These are phyloP conservation scores for Solanum tarapatanum DNA, from an alignment of 257 asterid species.

Conservation along the genomic window DNA sequence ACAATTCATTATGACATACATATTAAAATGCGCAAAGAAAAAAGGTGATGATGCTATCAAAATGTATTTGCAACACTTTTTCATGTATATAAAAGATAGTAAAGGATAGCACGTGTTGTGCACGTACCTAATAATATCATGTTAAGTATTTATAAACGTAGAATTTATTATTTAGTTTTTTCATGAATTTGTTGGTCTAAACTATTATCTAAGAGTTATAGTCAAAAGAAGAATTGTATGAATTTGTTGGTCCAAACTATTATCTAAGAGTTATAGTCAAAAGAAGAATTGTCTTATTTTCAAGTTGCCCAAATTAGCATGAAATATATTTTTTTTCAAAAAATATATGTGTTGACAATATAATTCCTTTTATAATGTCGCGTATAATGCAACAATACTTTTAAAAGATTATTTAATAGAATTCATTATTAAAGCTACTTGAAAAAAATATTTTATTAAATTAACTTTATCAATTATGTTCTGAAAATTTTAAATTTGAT, in stretches of 20 bases:
- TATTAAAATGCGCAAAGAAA: neutral
- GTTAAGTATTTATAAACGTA: neutral
- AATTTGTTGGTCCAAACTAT: neutral
- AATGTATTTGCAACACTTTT: neutral
- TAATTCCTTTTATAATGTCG: neutral
- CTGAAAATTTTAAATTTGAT: no score
- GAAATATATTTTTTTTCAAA: no score
- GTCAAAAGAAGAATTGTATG: no score
- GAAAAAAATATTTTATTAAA: neutral
- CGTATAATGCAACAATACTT: neutral
- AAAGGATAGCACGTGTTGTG: neutral
- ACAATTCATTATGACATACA: neutral
- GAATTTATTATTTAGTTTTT: no score
- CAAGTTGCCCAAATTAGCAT: neutral
- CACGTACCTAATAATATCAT: no score
- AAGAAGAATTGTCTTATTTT: no score
- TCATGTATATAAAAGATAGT: neutral
- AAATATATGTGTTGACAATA: neutral
- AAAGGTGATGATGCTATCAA: neutral
- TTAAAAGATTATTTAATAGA: no score
- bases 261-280: neutral
- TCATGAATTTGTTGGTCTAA: neutral
- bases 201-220: neutral
- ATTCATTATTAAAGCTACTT: no score
- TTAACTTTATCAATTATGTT: no score